These are phyloP conservation scores for Primulina tabacum DNA, from an alignment of 257 asterid genomes.

Conservation along the genomic window DNA sequence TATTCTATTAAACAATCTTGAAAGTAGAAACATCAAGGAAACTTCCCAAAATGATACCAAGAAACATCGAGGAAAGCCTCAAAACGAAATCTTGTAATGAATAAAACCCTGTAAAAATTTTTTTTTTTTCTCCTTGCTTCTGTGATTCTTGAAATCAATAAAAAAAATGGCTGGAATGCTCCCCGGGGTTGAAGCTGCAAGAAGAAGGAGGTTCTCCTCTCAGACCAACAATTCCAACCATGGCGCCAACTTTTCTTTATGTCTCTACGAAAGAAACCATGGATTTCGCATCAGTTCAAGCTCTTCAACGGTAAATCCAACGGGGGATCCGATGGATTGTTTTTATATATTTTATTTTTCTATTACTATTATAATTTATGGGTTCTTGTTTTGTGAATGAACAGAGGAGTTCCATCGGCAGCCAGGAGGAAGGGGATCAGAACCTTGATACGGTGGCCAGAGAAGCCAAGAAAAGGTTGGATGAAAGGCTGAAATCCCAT, in stretches of 20 bases:
- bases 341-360: background rate
- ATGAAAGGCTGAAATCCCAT: slow-evolving; percentile 28
- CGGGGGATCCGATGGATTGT: background rate
- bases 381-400: slow-evolving; percentile 2
- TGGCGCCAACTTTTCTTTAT: slow-evolving; percentile 34
- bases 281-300: slow-evolving; percentile 29
- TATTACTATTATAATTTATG: background rate
- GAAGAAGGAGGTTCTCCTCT: slow-evolving; percentile 60
- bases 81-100: background rate
- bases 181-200: slow-evolving; percentile 66
- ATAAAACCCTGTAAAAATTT: background rate
- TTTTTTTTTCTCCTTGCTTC: background rate
- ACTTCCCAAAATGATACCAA: background rate
- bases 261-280: slow-evolving; percentile 38
- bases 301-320: slow-evolving; percentile 33
- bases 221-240: slow-evolving; percentile 28
- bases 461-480: slow-evolving; percentile 41
- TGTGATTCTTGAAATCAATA: too few species aligned
- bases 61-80: background rate
- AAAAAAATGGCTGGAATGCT: slow-evolving; percentile 59
- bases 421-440: slow-evolving; percentile 17
- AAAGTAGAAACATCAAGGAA: background rate
- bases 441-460: slow-evolving; percentile 33
- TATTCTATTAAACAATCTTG: too few species aligned
- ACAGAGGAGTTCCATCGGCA: slow-evolving; percentile 33